These are phyloP conservation scores for Ophiostoma fasciatum DNA, from an alignment of 2,329 filamentous ascomycete genomes.

Conservation along the genomic window DNA sequence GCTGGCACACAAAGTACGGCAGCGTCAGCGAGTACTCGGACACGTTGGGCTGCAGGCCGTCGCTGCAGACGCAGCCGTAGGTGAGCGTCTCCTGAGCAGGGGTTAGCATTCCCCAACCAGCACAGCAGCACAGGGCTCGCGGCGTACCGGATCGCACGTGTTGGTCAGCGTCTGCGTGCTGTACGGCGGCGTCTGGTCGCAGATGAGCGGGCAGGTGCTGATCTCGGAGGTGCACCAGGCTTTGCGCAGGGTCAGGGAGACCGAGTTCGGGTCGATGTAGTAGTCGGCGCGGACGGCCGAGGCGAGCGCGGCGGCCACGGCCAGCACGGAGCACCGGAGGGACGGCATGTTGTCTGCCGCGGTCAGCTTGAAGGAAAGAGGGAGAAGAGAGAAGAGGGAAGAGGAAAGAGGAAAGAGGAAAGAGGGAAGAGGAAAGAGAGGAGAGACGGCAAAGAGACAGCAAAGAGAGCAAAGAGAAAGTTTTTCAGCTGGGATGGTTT, in stretches of 20 bases:
- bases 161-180: slow-evolving; percentile 42
- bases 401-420: not conserved
- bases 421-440: not conserved
- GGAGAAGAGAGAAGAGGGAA: not conserved
- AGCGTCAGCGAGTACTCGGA: slow-evolving; percentile 66
- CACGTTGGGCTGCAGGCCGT: slow-evolving; percentile 53
- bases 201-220: slow-evolving; percentile 56
- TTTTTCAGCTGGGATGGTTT: too few relatives aligned
- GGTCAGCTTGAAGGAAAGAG: not conserved
- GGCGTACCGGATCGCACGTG: slow-evolving; percentile 52
- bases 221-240: slow-evolving; percentile 52
- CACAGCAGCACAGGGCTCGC: slow-evolving; percentile 13
- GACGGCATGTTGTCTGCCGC: slow-evolving; percentile 34
- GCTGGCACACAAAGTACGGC: slow-evolving; percentile 60
- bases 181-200: slow-evolving; percentile 41
- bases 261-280: slow-evolving; percentile 45
- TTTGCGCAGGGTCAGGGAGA: slow-evolving; percentile 35
- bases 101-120: not conserved
- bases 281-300: slow-evolving; percentile 41
- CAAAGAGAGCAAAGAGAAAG: too few relatives aligned
- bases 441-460: too few relatives aligned
- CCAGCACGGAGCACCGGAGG: slow-evolving; percentile 36
- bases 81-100: slow-evolving; percentile 36
- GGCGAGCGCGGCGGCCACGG: slow-evolving; percentile 37
- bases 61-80: slow-evolving; percentile 60